Base-by-base conservation (phyloP, 257 asterid species). In the Galeopsis tetrahit region DNA sequence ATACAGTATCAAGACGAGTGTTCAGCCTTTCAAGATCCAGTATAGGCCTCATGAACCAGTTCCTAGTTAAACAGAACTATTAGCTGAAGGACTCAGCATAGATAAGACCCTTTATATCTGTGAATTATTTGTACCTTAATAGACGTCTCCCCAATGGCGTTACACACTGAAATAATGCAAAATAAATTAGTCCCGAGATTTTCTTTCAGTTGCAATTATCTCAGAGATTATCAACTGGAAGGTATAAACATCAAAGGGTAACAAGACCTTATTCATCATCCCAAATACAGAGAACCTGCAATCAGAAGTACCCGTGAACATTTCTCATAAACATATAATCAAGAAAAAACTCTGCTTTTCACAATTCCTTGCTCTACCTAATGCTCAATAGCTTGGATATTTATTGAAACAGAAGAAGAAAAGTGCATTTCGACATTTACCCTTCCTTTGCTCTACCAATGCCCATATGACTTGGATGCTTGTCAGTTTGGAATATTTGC, bases 381-480 rank as follows among this genome's bases (percentile, higher is more conserved):
- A 73, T 59, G 65, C 42, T 72, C 40, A 49, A 60, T 34, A 3
- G 42, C 28, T 55, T 64, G 72, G 57, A 48, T 36, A 68, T 43
- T 63, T 39, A 59, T 55, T 75, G 52, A 74, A 71, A 43, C 38
- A 66, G 38, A 79, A 76, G 48, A 75, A 40, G 52, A 66, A 74
- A 59, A 74, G 75, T 9, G 35, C 71, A 48, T 53, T 63, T 55
- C 67, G 21, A 72, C 57, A 76, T 68, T 79, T 84, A 94, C 99
- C 99, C 99, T 88, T 94, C 99, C 86, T 91, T 94, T 70, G 99
- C 88, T 87, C 96, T 91, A 53, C 99, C 99, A 80, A 94, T 94
- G 68, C 99, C 99, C 99, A 91, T 94, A 77, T 94, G 99, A 75
- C 99, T 94, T 56, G 99, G 99, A 80, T 94, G 99, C 77, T 89